phyloP scores from a whole-genome alignment of 2,329 filamentous ascomycete genomes.

The Tolypocladium paradoxum region DNA sequence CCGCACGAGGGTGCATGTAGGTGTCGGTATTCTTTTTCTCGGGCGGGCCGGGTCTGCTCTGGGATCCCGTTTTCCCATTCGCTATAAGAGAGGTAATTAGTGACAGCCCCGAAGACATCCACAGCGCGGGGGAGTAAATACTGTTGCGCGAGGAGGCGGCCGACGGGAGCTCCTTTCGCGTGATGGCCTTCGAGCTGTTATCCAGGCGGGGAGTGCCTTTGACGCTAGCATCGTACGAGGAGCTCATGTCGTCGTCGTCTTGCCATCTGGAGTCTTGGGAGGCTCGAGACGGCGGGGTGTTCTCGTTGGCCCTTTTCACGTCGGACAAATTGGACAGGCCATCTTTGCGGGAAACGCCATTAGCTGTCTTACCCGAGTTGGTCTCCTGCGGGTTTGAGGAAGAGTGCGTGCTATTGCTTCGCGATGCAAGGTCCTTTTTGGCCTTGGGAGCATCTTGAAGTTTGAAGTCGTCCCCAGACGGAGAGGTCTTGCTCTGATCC shows the following conservation, averaged over 20 bases:
- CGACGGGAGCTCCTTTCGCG: conserved; percentile 53
- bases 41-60: conserved; percentile 10
- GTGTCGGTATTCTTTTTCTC: conserved; percentile 29
- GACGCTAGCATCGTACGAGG: conserved; percentile 30
- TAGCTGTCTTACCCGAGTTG: conserved; percentile 22
- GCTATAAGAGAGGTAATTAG: conserved; percentile 6
- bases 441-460: conserved; percentile 70
- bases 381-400: conserved; percentile 26
- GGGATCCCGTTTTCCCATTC: conserved; percentile 15
- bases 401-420: conserved; percentile 32
- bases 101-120: conserved; percentile 6
- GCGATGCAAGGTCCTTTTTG: conserved; percentile 33
- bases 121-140: conserved; percentile 15
- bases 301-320: conserved; percentile 25
- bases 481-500: conserved; percentile 16
- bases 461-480: conserved; percentile 48
- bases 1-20: conserved; percentile 48
- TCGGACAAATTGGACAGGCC: conserved; percentile 9
- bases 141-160: conserved; percentile 27
- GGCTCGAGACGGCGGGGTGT: conserved; percentile 30
- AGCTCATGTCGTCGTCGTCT: conserved; percentile 40
- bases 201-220: conserved; percentile 28
- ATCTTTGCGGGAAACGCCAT: conserved; percentile 18
- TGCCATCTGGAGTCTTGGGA: conserved; percentile 48
- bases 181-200: conserved; percentile 35